These are phyloP conservation scores for Daldinia grandis DNA, from an alignment of 495 filamentous ascomycete genomes.

Conservation along the genomic window DNA sequence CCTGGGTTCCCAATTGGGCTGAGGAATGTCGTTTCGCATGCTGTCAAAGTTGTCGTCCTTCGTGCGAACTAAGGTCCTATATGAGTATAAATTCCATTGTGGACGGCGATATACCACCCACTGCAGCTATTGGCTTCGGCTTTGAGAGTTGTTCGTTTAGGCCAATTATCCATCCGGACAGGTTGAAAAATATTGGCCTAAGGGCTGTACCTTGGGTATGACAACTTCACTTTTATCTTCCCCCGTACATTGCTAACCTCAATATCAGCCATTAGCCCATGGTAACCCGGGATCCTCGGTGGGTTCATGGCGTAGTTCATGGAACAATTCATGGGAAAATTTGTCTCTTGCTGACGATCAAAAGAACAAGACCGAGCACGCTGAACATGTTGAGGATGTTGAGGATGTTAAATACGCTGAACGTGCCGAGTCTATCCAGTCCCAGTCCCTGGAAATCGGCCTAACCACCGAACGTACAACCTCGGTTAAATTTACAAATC, in stretches of 20 bases:
- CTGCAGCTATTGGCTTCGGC: conserved; percentile 53
- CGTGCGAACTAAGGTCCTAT: conserved; percentile 52
- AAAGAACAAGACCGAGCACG: background rate
- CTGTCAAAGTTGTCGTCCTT: conserved; percentile 61
- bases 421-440: background rate
- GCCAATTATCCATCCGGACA: conserved; percentile 44
- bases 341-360: background rate
- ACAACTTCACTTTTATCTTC: background rate
- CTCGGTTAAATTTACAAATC: background rate
- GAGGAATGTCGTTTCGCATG: conserved; percentile 60
- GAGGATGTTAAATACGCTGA: background rate
- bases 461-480: background rate
- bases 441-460: background rate
- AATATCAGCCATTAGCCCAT: conserved; percentile 7
- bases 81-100: conserved; percentile 59
- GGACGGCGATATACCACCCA: conserved; percentile 54
- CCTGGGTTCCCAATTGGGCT: conserved; percentile 51
- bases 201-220: conserved; percentile 50
- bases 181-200: conserved; percentile 49
- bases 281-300: conserved; percentile 3
- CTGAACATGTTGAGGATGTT: background rate
- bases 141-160: conserved; percentile 45
- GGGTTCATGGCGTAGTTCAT: background rate
- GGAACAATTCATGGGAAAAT: background rate
- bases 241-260: conserved; percentile 14